Evolutionary conservation across 2,329 filamentous ascomycete species (phyloP).

Genomic region (Byssothecium circinans): DNA sequence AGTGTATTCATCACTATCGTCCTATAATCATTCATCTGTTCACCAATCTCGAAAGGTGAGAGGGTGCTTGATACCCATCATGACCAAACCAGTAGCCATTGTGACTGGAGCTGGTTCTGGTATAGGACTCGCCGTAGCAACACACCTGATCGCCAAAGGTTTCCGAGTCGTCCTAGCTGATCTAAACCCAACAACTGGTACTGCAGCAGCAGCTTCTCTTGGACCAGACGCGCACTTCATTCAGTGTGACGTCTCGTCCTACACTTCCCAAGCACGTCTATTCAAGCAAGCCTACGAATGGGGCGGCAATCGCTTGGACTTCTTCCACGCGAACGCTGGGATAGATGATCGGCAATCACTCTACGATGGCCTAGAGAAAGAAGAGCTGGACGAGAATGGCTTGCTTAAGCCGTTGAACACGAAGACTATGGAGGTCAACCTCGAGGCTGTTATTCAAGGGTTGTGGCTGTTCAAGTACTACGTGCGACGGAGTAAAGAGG

Average conservation of each 20-base stretch:
- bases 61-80: constrained; percentile 7
- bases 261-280: constrained; percentile 41
- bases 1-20: background rate
- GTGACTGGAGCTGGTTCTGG: constrained; percentile 51
- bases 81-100: constrained; percentile 47
- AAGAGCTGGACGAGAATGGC: constrained; percentile 38
- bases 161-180: constrained; percentile 52
- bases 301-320: constrained; percentile 47
- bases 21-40: background rate
- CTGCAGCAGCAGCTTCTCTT: constrained; percentile 30
- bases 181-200: constrained; percentile 38
- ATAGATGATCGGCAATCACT: constrained; percentile 44
- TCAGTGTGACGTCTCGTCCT: constrained; percentile 46
- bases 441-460: constrained; percentile 47
- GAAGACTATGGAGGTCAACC: constrained; percentile 44
- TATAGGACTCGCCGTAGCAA: constrained; percentile 49
- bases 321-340: constrained; percentile 50
- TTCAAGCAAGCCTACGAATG: constrained; percentile 48
- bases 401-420: constrained; percentile 43
- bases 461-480: constrained; percentile 49
- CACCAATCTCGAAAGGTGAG: background rate
- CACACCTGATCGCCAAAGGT: constrained; percentile 42
- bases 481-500: constrained; percentile 40
- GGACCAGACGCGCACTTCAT: constrained; percentile 40
- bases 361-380: constrained; percentile 35